A percentile compares a stretch with the other conserved stretches of the same genome.
Conservation (phyloP, 768 basidiomycete genomes). For the Agrocybe pediades region DNA sequence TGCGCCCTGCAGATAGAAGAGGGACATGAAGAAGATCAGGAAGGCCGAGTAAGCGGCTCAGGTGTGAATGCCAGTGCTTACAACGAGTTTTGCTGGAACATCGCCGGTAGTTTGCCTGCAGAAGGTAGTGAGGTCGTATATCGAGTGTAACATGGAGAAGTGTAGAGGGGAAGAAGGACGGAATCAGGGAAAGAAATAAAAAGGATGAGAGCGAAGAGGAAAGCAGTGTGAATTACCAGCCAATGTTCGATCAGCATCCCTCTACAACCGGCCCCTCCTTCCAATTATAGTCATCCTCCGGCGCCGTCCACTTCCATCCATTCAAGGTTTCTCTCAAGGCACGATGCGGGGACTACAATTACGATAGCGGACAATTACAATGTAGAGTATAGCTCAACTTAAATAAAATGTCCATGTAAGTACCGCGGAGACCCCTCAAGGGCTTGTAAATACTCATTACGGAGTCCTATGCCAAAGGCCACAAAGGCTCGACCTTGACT, state of each 20-base stretch:
- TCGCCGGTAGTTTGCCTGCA: slow-evolving; percentile 82
- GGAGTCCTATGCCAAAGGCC: too few relatives aligned
- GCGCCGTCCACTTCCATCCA: background rate
- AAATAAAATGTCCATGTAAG: too few relatives aligned
- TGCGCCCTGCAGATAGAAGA: slow-evolving; percentile 59
- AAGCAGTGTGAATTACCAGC: slow-evolving; percentile 11
- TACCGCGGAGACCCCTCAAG: too few relatives aligned
- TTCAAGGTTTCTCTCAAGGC: too few relatives aligned
- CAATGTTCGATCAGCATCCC: slow-evolving; percentile 18
- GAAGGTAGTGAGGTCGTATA: slow-evolving; percentile 88
- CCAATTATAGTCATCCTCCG: too few relatives aligned
- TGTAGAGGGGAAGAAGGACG: slow-evolving; percentile 13
- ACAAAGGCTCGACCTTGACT: too few relatives aligned
- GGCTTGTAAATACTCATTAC: too few relatives aligned
- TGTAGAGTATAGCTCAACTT: too few relatives aligned
- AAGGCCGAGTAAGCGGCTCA: background rate
- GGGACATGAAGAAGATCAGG: slow-evolving; percentile 11
- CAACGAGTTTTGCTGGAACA: slow-evolving; percentile 87
- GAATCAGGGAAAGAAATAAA: slow-evolving; percentile 6
- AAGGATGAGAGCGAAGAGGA: slow-evolving; percentile 17
- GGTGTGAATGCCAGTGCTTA: slow-evolving; percentile 39
- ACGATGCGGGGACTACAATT: too few relatives aligned
- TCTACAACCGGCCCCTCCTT: slow-evolving; percentile 1
- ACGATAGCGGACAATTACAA: too few relatives aligned
- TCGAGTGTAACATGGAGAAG: slow-evolving; percentile 64